These are phyloP conservation scores for Fusarium pseudograminearum DNA, from an alignment of 2,329 filamentous ascomycete species.

Conservation along the genomic window DNA sequence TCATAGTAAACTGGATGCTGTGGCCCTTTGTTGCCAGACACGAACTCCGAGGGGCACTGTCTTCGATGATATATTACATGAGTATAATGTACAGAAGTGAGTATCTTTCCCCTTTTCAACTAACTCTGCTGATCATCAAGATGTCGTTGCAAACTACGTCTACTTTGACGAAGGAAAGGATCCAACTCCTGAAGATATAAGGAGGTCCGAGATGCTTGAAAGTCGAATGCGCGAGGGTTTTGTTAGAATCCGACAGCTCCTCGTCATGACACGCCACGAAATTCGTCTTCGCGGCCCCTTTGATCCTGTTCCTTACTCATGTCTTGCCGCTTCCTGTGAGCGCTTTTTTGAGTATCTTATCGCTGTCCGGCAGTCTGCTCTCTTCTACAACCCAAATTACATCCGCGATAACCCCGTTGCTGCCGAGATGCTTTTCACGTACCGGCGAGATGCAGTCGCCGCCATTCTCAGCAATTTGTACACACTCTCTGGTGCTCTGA, in stretches of 20 bases:
- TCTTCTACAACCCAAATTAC: conserved; percentile 68
- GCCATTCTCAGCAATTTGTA: conserved; percentile 69
- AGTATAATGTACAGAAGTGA: conserved; percentile 68
- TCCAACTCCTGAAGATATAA: conserved; percentile 64
- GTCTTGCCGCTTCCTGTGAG: conserved; percentile 67
- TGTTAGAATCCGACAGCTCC: conserved; percentile 66
- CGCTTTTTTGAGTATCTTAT: conserved; percentile 71
- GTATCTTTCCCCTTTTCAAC: conserved; percentile 6
- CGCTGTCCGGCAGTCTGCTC: conserved; percentile 66
- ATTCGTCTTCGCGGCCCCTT: conserved; percentile 69
- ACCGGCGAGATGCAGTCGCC: conserved; percentile 68
- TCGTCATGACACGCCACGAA: conserved; percentile 69
- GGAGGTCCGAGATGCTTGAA: conserved; percentile 68
- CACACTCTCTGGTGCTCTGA: conserved; percentile 66
- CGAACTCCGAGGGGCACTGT: conserved; percentile 66
- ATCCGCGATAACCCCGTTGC: conserved; percentile 63
- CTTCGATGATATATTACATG: conserved; percentile 68
- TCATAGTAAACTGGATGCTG: conserved; percentile 69
- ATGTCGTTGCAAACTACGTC: conserved; percentile 67
- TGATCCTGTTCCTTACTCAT: conserved; percentile 67
- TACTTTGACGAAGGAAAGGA: conserved; percentile 68
- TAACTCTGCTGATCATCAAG: conserved; percentile 44
- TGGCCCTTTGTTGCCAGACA: conserved; percentile 73
- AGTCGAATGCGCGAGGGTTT: conserved; percentile 71
- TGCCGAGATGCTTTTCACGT: conserved; percentile 61